Evolutionary conservation across 2,329 filamentous ascomycete species (phyloP), one percentile per base, ranked within the genome.

Genomic region (Huntiella omanensis): DNA sequence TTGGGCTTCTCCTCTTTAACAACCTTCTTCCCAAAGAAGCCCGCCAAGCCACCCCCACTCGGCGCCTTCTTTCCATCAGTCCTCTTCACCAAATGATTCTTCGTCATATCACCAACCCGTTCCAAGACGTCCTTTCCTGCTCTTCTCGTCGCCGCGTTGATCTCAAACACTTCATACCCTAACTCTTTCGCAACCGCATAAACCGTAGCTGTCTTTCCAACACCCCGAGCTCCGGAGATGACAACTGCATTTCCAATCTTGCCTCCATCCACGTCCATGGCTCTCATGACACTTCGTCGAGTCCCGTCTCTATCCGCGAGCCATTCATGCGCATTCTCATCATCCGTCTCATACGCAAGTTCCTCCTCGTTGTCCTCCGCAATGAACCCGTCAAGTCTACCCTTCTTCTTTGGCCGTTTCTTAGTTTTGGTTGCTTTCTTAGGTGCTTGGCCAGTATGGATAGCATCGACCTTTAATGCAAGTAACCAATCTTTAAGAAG

Each of bases 21-120:
- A 7, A 28, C 22, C 63, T 36, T 66, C 59, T 49, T 43, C 39
- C 39, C 43, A 47, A 49, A 47, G 35, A 46, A 46, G 13, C 34
- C 33, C 4, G 55, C 51, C 15, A 60, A 56, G 13, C 43, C 43
- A 33, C 36, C 43, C 2, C 22, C 10, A 42, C 17, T 11, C 10
- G 11, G n/a, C 6, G 60, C 58, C 11, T 19, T 17, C 22, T n/a
- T 28, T 3, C 11, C 41, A 17, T 11, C 16, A 13, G 11, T 42
- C 42, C 64, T 67, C 46, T 69, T 68, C 15, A 98, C 88, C 1
- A 94, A 70, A 60, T 98, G 91, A 55, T 98, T 96, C 51, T 80
- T 79, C 3, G 86, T 91, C 88, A 98, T 96, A 60, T 98, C 86
- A 36, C 91, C 92, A 39, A 98, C 84, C 54, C 75, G 83, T 55